Conservation (phyloP, 2,329 filamentous ascomycete genomes). For the Furcasterigmium furcatum region DNA sequence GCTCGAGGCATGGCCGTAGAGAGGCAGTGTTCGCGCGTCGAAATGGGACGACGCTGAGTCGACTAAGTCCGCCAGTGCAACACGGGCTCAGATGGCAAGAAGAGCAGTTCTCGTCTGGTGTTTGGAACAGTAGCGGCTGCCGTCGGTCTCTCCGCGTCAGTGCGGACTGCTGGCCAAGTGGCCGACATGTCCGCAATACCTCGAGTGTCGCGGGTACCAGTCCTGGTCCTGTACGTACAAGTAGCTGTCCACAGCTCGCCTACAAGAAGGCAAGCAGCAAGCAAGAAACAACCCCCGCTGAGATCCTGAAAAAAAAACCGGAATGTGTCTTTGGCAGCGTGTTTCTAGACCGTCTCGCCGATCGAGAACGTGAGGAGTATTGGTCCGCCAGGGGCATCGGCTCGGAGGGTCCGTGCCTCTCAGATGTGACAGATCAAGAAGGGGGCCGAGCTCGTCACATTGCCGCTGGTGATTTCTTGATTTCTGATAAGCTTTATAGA, state of each 20-base stretch:
- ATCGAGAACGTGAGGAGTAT: neutral
- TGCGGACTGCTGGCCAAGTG: neutral
- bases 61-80: too few species aligned
- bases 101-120: neutral
- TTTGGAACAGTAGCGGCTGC: neutral
- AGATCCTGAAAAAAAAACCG: neutral
- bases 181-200: neutral
- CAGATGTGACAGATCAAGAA: neutral
- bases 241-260: too few species aligned
- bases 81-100: neutral
- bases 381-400: too few species aligned
- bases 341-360: neutral
- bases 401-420: too few species aligned
- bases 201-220: too few species aligned
- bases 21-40: neutral
- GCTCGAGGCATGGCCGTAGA: neutral
- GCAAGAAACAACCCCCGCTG: too few species aligned
- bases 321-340: neutral
- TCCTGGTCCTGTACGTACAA: too few species aligned
- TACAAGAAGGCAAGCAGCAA: too few species aligned
- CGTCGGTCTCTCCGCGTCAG: neutral
- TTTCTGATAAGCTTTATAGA: neutral
- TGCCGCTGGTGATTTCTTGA: neutral
- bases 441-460: neutral
- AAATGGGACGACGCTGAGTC: neutral